Evolutionary conservation across 805 yeast genomes (phyloP).

Genomic region (Candida glaebosa): DNA sequence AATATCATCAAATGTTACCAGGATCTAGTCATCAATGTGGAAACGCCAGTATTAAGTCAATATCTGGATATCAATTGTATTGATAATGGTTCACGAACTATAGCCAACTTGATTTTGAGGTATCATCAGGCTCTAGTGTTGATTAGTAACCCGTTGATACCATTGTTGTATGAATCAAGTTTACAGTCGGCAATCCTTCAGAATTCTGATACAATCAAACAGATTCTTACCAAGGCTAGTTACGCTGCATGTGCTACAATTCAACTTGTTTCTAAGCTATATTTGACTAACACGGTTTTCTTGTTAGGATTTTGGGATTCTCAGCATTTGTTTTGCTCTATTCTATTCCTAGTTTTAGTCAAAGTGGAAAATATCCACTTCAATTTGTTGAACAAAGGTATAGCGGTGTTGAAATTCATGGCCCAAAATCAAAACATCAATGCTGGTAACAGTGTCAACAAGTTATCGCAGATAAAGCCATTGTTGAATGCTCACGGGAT

Average conservation of each 20-base stretch:
- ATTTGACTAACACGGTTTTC: slow-evolving; percentile 25
- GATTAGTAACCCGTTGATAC: slow-evolving; percentile 32
- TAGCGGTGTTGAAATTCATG: slow-evolving; percentile 33
- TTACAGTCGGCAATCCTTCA: slow-evolving; percentile 17
- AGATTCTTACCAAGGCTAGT: slow-evolving; percentile 26
- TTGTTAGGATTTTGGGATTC: slow-evolving; percentile 39
- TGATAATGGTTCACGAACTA: slow-evolving; percentile 19
- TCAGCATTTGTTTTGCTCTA: slow-evolving; percentile 34
- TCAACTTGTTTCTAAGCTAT: slow-evolving; percentile 26
- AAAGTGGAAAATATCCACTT: slow-evolving; percentile 11
- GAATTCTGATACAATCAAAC: slow-evolving; percentile 20
- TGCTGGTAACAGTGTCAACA: slow-evolving; percentile 28
- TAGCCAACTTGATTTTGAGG: slow-evolving; percentile 33
- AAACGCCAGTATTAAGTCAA: slow-evolving; percentile 23
- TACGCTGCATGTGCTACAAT: slow-evolving; percentile 28
- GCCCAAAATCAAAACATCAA: slow-evolving; percentile 32
- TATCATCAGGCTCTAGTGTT: slow-evolving; percentile 31
- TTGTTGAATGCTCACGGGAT: slow-evolving; percentile 1
- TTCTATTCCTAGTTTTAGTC: slow-evolving; percentile 26
- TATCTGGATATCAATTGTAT: slow-evolving; percentile 12
- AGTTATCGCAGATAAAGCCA: slow-evolving; percentile 24
- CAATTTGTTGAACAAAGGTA: slow-evolving; percentile 20
- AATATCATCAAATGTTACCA: slow-evolving; percentile 26
- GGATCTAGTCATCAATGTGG: slow-evolving; percentile 31
- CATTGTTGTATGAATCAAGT: slow-evolving; percentile 25